Evolutionary conservation across 306 rosid genomes (phyloP).

Genomic region (Gastrolobium bilobum): DNA sequence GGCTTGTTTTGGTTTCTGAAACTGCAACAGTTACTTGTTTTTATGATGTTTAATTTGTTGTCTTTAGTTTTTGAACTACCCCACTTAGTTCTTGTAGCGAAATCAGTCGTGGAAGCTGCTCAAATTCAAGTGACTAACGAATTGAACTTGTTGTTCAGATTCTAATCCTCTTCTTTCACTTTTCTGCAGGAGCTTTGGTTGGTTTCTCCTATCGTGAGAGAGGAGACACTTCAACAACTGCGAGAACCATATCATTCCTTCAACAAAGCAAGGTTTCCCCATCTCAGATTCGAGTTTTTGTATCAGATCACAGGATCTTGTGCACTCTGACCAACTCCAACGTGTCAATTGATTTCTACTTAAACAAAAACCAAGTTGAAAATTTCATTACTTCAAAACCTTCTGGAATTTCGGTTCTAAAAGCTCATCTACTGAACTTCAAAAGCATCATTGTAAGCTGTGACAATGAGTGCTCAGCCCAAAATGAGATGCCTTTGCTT

Average conservation of each 20-base stretch:
- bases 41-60: constrained; percentile 18
- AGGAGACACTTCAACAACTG: constrained; percentile 54
- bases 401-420: constrained; percentile 54
- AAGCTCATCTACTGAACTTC: constrained; percentile 53
- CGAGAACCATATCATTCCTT: constrained; percentile 52
- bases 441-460: constrained; percentile 58
- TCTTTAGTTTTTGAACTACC: constrained; percentile 2
- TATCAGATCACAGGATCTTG: constrained; percentile 59
- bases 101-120: background rate
- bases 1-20: constrained; percentile 37
- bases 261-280: constrained; percentile 53
- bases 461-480: constrained; percentile 51
- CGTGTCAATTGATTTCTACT: constrained; percentile 64
- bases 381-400: constrained; percentile 53
- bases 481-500: constrained; percentile 52
- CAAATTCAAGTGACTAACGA: constrained; percentile 14
- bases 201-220: constrained; percentile 63
- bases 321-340: constrained; percentile 53
- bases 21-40: constrained; percentile 24
- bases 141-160: constrained; percentile 37
- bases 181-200: constrained; percentile 62
- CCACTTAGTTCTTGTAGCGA: background rate
- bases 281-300: constrained; percentile 63
- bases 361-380: constrained; percentile 56
- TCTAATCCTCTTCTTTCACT: constrained; percentile 26